Conservation (phyloP, 352 stramenopile genomes). For the Phytophthora megakarya region DNA sequence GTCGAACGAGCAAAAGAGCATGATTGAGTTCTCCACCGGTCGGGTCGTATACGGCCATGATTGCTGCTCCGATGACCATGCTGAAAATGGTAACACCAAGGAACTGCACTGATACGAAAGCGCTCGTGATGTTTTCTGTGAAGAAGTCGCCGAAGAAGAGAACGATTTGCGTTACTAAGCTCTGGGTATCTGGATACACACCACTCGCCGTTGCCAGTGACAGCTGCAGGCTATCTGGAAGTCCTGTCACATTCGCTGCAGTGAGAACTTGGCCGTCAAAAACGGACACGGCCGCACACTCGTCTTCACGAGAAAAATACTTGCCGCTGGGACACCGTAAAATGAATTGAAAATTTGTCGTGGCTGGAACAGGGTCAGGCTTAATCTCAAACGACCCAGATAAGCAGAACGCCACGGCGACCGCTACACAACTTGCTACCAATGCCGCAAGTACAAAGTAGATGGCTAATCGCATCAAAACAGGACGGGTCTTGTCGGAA, state of each 20-base stretch:
- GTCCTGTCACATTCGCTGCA: conserved; percentile 54
- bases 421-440: conserved; percentile 42
- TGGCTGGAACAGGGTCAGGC: conserved; percentile 8
- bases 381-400: conserved; percentile 28
- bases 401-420: conserved; percentile 49
- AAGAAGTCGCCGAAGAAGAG: conserved; percentile 60
- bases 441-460: conserved; percentile 53
- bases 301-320: conserved; percentile 40
- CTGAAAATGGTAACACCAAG: conserved; percentile 60
- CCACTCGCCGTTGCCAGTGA: conserved; percentile 37
- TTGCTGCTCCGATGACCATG: conserved; percentile 53
- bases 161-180: conserved; percentile 51
- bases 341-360: conserved; percentile 39
- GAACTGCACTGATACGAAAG: conserved; percentile 53
- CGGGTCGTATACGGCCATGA: conserved; percentile 56
- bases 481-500: conserved; percentile 49
- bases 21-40: conserved; percentile 49
- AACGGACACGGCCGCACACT: conserved; percentile 29
- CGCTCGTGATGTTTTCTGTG: conserved; percentile 60
- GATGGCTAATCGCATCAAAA: conserved; percentile 53
- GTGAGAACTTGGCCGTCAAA: conserved; percentile 43
- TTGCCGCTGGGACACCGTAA: conserved; percentile 61
- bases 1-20: conserved; percentile 58
- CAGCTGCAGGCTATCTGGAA: conserved; percentile 28
- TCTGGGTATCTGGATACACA: conserved; percentile 37